Base-by-base conservation (phyloP, 2,329 filamentous ascomycete genomes). In the Sporothrix schenckii region DNA sequence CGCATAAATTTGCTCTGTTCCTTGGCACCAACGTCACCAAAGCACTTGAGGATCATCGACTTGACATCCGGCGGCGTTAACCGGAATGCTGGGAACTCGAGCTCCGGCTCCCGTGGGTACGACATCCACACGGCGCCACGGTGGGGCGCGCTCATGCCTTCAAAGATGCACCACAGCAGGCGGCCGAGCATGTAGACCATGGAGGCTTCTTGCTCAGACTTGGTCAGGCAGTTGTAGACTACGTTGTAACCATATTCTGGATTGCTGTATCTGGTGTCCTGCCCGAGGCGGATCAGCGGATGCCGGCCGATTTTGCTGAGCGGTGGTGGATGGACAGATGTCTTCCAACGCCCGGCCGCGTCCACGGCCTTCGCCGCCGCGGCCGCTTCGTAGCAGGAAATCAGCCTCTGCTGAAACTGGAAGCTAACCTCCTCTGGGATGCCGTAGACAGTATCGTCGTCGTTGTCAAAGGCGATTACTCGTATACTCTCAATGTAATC, bases 131-230 rank as follows among this genome's bases (percentile, higher is more conserved):
- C 81, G 3, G 85, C 83, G 2, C 84, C 83, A 72, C 81, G 81
- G 74, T 89, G 85, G 1, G 87, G 86, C 2, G 86, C 86, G 71
- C 85, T 85, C 75, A 84, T 83, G 24, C 85, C 86, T 76, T 89
- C 87, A 70, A 89, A 89, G 19, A 89, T 83, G 75, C 87, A 89
- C 86, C 87, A 89, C 61, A 89, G 79, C 34, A 88, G 80, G 52
- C 87, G 82, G 6, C 86, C 87, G 19, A 89, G 83, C 86, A 88
- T 88, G 77, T 88, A 89, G 1, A 88, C 86, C 76, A 87, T 84
- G 24, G 86, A 86, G 0, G 83, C 80, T 74, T 89, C 87, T 73
- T 86, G 84, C 73, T 89, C 87, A 3, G 72, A 72, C 1, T 77
- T 76, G 16, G 79, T 82, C n/a, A 89, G 80, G 68, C 82, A 84